Base-by-base conservation (phyloP, 805 yeast species). In the Kazachstania bromeliacearum region DNA sequence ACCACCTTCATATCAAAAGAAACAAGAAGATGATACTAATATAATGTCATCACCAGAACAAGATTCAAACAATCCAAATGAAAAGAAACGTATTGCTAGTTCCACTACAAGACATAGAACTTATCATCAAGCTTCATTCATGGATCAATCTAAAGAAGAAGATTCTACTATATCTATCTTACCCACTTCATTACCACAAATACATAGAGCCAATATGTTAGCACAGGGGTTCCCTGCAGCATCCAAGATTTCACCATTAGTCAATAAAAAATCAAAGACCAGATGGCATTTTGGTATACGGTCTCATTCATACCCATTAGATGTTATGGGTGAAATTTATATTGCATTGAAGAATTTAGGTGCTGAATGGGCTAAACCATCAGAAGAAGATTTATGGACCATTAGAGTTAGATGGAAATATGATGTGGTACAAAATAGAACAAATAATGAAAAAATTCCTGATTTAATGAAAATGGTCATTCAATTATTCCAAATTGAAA, bases 261-360 rank as follows among this genome's bases (percentile, higher is more conserved):
- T 79, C 17, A 70, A 81, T 32, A 87, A 89, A 59, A 85, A 85
- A 58, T 82, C 89, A 42, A 89, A 87, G 61, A 85, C 95, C 5
- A 77, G 95, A 60, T 92, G 98, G 98, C 98, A 92, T 66, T 92
- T 92, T 55, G 98, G 98, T 46, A 92, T 92, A 42, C 71, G 98
- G 55, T 85, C 96, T 7, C 71, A 96, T 51, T 85, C 96, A 1
- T 92, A 92, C 56, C 97, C 98, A 23, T 68, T 92, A 48, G 98
- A 92, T 59, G 98, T 92, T 3, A 92, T 92, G 97, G 96, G 96
- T 19, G 98, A 92, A 57, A 88, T 92, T 30, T 92, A 92, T 62
- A 71, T 96, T 32, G 97, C 97, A 1, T 68, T 92, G 55, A 84
- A 84, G 61, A 85, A 84, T 51, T 65, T 92, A 37, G 96, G 96